Evolutionary conservation across 139 green algal species (phyloP).

Genomic region (Coelastrella sp.): DNA sequence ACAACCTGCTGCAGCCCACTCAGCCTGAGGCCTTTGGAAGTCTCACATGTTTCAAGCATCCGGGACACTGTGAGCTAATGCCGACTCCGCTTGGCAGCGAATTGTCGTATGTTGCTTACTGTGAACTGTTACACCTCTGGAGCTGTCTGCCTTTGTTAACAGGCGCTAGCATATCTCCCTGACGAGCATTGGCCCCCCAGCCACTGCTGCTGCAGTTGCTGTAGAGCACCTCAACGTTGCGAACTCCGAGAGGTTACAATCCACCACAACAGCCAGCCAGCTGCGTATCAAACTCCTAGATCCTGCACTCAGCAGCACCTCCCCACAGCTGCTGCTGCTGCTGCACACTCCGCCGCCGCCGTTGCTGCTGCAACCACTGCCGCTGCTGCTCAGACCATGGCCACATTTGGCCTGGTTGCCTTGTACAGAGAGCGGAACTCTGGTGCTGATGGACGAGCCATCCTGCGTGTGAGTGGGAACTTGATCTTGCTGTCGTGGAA

Average conservation of each 20-base stretch:
- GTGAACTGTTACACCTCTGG: neutral
- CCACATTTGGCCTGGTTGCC: constrained; percentile 85
- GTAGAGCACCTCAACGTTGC: neutral
- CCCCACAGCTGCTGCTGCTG: neutral
- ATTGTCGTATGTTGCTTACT: too few relatives aligned
- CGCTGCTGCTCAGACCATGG: constrained; percentile 78
- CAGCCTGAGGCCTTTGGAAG: too few relatives aligned
- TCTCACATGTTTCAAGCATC: too few relatives aligned
- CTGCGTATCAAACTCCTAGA: too few relatives aligned
- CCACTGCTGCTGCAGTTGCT: neutral
- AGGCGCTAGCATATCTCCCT: too few relatives aligned
- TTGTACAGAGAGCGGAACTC: constrained; percentile 91
- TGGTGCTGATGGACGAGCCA: constrained; percentile 58
- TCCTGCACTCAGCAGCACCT: neutral
- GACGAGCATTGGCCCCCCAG: neutral
- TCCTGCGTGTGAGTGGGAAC: constrained; percentile 88
- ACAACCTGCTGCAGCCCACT: too few relatives aligned
- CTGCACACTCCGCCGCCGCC: neutral
- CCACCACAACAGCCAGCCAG: neutral
- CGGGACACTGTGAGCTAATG: too few relatives aligned
- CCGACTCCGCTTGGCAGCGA: neutral
- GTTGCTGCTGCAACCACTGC: neutral
- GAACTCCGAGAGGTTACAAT: neutral
- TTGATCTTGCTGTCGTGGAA: constrained; percentile 97
- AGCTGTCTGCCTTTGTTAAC: neutral